Evolutionary conservation across 495 filamentous ascomycete species (phyloP), one percentile per base, ranked within the genome.

Genomic region (Penicillium roqueforti): DNA sequence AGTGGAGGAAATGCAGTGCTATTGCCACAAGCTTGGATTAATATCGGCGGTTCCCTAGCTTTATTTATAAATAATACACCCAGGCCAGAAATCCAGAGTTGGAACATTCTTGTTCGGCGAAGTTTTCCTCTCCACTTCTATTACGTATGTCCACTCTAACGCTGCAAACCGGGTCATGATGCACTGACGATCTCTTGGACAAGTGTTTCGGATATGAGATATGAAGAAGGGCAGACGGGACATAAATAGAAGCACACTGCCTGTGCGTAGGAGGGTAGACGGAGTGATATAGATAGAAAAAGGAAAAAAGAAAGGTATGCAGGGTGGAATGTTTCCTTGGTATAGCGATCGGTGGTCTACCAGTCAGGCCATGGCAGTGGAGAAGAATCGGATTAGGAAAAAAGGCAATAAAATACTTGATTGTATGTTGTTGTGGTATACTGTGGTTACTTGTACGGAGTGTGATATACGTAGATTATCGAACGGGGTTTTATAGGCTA

Each of bases 321-420:
- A 52, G 50, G 50, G 40, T 25, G 50, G 50, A 52, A 52, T 52
- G 48, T 37, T 52, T 31, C 50, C 50, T 23, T 43, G 29, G 50
- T n/a, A 0, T 8, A 20, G 11, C 16, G 4, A 16, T 23, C 10
- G 29, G 14, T 38, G 47, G 47, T 34, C 19, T 36, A 4, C 32
- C 34, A 49, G 47, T 49, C 43, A 23, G 43, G 22, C 2, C 18
- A 34, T 36, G 7, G 7, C 25, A 10, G 22, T 49, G 31, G 47
- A 40, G 23, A 16, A 39, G 4, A 22, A 26, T 13, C 32, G 32
- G 10, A 13, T 50, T 40, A 40, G 47, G 49, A 26, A 41, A 43
- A 51, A 42, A 32, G 38, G 34, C 49, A 51, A 43, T 43, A 36
- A 36, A 36, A 34, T 34, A 34, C 22, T 23, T 23, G 22, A n/a